phyloP scores from a whole-genome alignment of 2,329 filamentous ascomycete genomes.

The Elsinoe batatas region DNA sequence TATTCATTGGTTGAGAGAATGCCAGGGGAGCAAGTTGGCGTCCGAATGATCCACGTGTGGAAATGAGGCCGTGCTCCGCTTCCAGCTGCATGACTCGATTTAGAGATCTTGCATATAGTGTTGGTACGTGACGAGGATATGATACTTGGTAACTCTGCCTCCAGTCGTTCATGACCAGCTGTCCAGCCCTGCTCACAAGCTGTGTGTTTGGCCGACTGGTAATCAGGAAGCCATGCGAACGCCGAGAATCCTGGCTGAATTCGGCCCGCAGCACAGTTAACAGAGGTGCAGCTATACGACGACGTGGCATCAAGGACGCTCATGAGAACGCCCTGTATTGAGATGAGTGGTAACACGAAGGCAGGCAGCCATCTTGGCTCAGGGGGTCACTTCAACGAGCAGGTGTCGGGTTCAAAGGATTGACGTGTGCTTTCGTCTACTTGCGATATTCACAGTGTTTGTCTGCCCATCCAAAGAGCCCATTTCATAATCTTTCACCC shows the following conservation, averaged over 20 bases:
- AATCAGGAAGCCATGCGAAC: not conserved
- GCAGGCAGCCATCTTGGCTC: too few species aligned
- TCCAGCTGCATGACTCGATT: conserved; percentile 1
- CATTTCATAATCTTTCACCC: too few species aligned
- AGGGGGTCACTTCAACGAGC: too few species aligned
- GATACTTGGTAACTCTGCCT: too few species aligned
- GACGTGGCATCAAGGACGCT: too few species aligned
- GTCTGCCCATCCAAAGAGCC: not conserved
- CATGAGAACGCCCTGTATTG: too few species aligned
- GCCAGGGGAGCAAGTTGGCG: conserved; percentile 4
- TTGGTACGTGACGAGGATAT: too few species aligned
- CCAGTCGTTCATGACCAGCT: not conserved
- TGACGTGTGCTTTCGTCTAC: not conserved
- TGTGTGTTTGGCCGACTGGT: not conserved
- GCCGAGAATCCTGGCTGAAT: not conserved
- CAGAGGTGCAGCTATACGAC: too few species aligned
- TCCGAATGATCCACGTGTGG: conserved; percentile 10
- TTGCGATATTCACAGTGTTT: not conserved
- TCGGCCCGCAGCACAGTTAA: too few species aligned
- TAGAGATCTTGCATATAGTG: not conserved
- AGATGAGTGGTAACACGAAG: too few species aligned
- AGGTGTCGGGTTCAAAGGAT: too few species aligned
- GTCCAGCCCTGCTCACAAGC: not conserved
- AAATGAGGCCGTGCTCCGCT: conserved; percentile 11
- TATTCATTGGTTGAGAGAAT: not conserved